Percentiles rank a stretch among this genome's conserved stretches.
Evolutionary conservation across 2,329 filamentous ascomycete species (phyloP).

Genomic region (Nothophoma quercina): DNA sequence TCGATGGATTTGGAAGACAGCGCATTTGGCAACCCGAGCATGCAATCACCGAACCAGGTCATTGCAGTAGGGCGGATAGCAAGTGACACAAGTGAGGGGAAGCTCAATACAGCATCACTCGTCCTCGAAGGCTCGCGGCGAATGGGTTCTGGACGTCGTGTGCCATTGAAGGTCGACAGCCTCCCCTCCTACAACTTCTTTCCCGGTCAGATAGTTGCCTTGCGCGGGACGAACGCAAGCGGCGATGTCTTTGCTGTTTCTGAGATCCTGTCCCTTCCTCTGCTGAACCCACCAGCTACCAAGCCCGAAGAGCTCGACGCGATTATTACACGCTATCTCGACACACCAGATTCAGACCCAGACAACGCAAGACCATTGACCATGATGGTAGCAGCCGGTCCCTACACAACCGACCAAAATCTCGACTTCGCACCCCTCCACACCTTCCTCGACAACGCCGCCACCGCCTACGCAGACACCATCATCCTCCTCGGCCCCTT

Average conservation of each 20-base stretch:
- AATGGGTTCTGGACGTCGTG: conserved; percentile 80
- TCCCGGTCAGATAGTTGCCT: conserved; percentile 89
- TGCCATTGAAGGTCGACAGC: conserved; percentile 78
- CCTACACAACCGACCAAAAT: conserved; percentile 91
- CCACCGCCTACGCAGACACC: conserved; percentile 76
- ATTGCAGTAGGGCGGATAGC: conserved; percentile 92
- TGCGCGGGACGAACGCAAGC: conserved; percentile 85
- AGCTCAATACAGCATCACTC: conserved; percentile 82
- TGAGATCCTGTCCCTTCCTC: conserved; percentile 77
- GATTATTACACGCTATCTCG: conserved; percentile 73
- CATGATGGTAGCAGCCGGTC: conserved; percentile 80
- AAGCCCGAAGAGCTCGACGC: conserved; percentile 68
- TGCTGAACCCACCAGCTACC: conserved; percentile 78
- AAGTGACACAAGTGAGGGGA: conserved; percentile 85
- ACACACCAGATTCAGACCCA: conserved; percentile 63
- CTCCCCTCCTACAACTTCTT: conserved; percentile 82
- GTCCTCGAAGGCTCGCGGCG: conserved; percentile 88
- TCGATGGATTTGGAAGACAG: conserved; percentile 78
- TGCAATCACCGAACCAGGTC: conserved; percentile 83
- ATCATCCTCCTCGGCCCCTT: conserved; percentile 87
- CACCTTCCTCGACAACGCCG: conserved; percentile 79
- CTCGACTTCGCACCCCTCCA: conserved; percentile 88
- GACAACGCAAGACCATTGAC: conserved; percentile 69
- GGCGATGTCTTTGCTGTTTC: conserved; percentile 83
- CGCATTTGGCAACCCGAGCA: conserved; percentile 86